Conservation (phyloP, 768 basidiomycete species). For the Mycena albidolilacea region DNA sequence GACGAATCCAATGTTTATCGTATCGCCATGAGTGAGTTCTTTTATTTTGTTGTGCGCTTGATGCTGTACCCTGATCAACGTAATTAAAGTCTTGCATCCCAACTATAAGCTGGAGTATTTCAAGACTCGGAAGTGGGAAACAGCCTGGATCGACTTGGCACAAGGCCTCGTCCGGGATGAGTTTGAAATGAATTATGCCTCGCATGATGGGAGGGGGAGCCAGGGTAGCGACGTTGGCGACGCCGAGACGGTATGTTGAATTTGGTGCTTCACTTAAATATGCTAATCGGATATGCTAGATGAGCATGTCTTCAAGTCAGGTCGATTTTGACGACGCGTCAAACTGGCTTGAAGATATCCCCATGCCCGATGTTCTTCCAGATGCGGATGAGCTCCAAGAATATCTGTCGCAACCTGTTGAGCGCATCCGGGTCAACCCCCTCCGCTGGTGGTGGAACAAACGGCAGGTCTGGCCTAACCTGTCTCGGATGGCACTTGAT, state of each 20-base stretch:
- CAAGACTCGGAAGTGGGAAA: background rate
- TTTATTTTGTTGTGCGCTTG: too few species aligned
- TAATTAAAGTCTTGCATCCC: conserved; percentile 26
- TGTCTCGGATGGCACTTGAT: conserved; percentile 7
- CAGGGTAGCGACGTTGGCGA: too few species aligned
- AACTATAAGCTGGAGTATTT: conserved; percentile 23
- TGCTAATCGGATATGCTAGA: too few species aligned
- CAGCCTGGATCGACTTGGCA: background rate
- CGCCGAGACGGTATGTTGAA: background rate
- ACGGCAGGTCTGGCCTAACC: background rate
- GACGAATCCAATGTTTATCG: too few species aligned
- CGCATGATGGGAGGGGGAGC: background rate
- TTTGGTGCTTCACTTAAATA: too few species aligned
- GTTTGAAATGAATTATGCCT: background rate
- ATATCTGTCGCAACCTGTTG: too few species aligned
- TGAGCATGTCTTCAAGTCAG: conserved; percentile 5
- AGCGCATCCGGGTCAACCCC: background rate
- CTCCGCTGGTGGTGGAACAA: conserved; percentile 12
- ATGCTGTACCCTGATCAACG: too few species aligned
- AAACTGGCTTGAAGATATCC: conserved; percentile 10
- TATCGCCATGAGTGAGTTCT: too few species aligned
- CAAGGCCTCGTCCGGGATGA: background rate
- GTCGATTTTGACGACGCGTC: background rate
- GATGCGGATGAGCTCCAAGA: conserved; percentile 8
- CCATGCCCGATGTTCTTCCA: background rate